Percentiles rank a stretch among this genome's conserved stretches.
phyloP scores from a whole-genome alignment of 345 rosid genomes.

The Populus nigra region DNA sequence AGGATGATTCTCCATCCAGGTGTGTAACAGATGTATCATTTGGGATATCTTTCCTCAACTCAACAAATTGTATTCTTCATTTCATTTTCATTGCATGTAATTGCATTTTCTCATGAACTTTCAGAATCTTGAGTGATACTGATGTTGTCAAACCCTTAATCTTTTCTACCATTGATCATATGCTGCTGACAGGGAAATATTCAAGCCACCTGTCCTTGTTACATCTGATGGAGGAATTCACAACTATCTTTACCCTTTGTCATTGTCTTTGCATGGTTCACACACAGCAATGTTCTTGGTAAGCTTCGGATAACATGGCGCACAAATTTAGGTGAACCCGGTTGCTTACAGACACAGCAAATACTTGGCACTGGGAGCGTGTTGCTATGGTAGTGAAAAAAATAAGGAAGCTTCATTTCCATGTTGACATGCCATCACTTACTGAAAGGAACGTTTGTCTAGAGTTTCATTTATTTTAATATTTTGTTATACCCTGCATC shows the following conservation, averaged over 20 bases:
- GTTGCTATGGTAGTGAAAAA: background rate
- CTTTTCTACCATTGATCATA: background rate
- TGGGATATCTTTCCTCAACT: background rate
- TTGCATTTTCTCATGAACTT: background rate
- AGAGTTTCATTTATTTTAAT: background rate
- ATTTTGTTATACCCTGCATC: background rate
- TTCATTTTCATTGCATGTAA: background rate
- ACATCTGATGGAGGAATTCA: conserved; percentile 89
- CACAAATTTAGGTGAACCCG: conserved; percentile 94
- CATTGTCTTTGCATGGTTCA: conserved; percentile 43
- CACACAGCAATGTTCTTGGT: conserved; percentile 71
- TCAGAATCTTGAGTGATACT: background rate
- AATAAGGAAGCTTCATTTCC: background rate
- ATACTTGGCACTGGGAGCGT: conserved; percentile 83
- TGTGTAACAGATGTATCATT: conserved; percentile 16
- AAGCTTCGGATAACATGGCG: conserved; percentile 98
- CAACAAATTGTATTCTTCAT: background rate
- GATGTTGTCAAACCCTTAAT: background rate
- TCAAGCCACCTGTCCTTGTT: conserved; percentile 69
- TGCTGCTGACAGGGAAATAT: conserved; percentile 50
- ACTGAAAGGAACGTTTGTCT: background rate
- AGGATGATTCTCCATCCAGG: conserved; percentile 44
- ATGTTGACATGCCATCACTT: background rate
- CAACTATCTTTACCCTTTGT: conserved; percentile 77
- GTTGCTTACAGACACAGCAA: conserved; percentile 96